Conservation (phyloP, 148 eudicot genomes). For the Mesembryanthemum crystallinum region DNA sequence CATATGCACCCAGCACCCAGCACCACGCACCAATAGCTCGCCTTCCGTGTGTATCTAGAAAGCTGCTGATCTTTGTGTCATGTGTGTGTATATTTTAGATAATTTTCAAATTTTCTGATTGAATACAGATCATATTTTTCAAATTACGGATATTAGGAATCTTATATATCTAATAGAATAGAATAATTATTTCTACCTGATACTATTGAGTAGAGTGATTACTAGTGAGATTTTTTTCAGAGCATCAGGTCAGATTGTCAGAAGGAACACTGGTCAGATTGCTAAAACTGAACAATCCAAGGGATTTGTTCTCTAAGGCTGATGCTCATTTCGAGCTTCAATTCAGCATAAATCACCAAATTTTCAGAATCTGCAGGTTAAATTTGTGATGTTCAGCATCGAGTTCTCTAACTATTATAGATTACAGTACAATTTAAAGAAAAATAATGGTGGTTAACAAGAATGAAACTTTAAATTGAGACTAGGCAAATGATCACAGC, state of each 20-base stretch:
- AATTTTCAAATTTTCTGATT: too few species aligned
- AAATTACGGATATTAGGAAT: too few species aligned
- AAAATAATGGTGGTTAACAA: neutral
- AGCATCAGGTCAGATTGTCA: too few species aligned
- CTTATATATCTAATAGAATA: too few species aligned
- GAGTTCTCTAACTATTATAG: neutral
- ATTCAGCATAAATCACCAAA: neutral
- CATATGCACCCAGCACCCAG: conserved; percentile 24
- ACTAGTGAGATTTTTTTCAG: too few species aligned
- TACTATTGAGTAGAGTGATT: too few species aligned
- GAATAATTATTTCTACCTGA: too few species aligned
- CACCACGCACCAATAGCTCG: conserved; percentile 14
- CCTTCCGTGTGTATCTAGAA: conserved; percentile 19
- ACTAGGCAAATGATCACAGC: neutral
- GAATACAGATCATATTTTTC: too few species aligned
- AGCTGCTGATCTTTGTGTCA: neutral
- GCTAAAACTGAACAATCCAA: too few species aligned
- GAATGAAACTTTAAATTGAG: neutral
- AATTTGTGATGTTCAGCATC: conserved; percentile 1
- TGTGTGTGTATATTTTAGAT: neutral
- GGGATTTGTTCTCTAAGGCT: too few species aligned
- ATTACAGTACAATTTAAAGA: neutral
- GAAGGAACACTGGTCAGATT: too few species aligned
- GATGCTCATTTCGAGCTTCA: neutral
- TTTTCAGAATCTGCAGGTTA: neutral